Base-by-base conservation (phyloP, 257 asterid genomes). In the Thymus quinquecostatus region DNA sequence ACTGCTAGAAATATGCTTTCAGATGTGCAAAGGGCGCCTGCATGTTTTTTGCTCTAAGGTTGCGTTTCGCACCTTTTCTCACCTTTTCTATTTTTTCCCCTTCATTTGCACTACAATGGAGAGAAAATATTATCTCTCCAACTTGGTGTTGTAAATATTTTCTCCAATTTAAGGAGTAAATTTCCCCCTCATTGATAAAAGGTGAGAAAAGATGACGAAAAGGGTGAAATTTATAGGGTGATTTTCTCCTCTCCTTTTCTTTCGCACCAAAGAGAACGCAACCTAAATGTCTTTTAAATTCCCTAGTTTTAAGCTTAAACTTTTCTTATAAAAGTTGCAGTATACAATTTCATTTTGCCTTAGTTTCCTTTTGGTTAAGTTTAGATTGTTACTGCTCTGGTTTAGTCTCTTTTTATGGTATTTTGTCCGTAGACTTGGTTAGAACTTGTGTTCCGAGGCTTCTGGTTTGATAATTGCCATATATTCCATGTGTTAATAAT, bases 1-100 rank as follows among this genome's bases (percentile, higher is more conserved):
- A 40, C 14, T 40, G 9, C 60, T 13, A 33, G 36, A 34, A 6
- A n/a, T 58, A 54, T 71, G 60, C 47, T 63, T 29, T 73, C 41
- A 54, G 10, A 30, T 69, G 27, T 61, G 44, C 59, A n/a, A 13
- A 41, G 51, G 13, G 8, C 55, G 8, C 61, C 47, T 64, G 36
- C 48, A 70, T 58, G 47, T 60, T 66, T 48, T 5, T 14, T 9
- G 33, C 33, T 45, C 4, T 44, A 38, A 6, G 3, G 44, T 38
- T 38, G 44, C 21, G 21, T 21, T 21, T 21, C 21, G 21, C 21
- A 21, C 21, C 21, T 21, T 21, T 21, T 21, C 21, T 21, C 21
- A 21, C 21, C 21, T 21, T 21, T 21, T 21, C 21, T 21, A 21
- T 21, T 21, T 21, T 21, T 21, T 21, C 21, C 21, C 21, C 21